Conservation (phyloP, 2,329 filamentous ascomycete species). For the Colletotrichum sp. region DNA sequence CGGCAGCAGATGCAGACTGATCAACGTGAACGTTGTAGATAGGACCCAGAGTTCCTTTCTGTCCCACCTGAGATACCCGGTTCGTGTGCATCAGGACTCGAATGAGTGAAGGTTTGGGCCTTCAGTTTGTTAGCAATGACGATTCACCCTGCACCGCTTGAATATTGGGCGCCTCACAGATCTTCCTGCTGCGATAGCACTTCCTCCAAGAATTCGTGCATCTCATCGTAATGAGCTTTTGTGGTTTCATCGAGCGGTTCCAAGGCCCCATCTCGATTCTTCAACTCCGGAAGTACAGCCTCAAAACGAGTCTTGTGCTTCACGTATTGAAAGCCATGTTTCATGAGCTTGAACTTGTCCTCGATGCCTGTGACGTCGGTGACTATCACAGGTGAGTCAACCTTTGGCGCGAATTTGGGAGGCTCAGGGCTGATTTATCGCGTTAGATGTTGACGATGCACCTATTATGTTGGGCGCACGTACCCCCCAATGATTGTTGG, state of each 20-base stretch:
- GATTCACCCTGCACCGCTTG: background rate
- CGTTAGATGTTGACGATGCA: background rate
- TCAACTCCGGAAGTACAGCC: background rate
- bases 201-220: background rate
- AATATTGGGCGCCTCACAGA: background rate
- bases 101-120: background rate
- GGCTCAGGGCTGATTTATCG: background rate
- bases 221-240: background rate
- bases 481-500: background rate
- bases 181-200: background rate
- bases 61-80: background rate
- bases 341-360: background rate
- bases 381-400: background rate
- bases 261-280: background rate
- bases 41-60: background rate
- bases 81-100: background rate
- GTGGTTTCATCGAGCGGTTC: background rate
- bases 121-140: background rate
- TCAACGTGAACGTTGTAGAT: background rate
- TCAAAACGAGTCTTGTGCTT: background rate
- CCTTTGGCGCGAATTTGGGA: background rate
- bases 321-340: background rate
- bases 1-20: background rate
- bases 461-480: background rate
- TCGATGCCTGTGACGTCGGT: background rate